Evolutionary conservation across 805 yeast species (phyloP), one percentile per base, ranked within the genome.

Genomic region (Priceomyces haplophilus): DNA sequence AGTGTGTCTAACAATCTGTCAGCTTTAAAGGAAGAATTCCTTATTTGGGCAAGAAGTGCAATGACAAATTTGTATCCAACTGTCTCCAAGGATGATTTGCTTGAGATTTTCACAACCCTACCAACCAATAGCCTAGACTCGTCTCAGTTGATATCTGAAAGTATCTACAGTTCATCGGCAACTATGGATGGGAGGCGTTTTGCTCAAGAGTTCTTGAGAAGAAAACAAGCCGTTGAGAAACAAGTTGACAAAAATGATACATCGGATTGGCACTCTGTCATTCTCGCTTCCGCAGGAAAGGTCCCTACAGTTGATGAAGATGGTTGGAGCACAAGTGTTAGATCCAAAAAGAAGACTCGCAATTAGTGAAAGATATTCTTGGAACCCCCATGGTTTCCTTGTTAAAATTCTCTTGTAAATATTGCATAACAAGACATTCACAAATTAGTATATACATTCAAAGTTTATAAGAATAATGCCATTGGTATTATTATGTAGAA

Each of bases 101-200:
- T 91, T 38, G 82, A 85, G 43, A 82, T 93, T 58, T 75, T 93
- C 54, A 69, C 90, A 48, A 82, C 88, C 47, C 75, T 91, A 48
- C 97, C 97, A 27, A 65, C 76, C n/a, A 61, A 58, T 38, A 78
- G 82, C 31, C 53, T 73, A 5, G 96, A 88, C 52, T 80, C 95
- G 0, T 72, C 76, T 38, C 96, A 83, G 60, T 86, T 91, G 59
- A 89, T 91, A 58, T 84, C 96, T 1, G 99, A 91, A 57, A 88
- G 97, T 10, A 81, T 91, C 45, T 89, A 88, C 67, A 82, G 93
- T 19, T 85, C 88, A 46, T 85, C 95, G 32, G 78, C 90, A 2
- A 84, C 90, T 1, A 82, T 91, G 85, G 97, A 93, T 61, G 98
- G 98, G 18, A 82, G 96, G 59, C 76, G 96, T 51, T 91, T 90